These are phyloP conservation scores for Debaryomycetaceae sp. DNA, from an alignment of 1,139 yeast genomes.

Conservation along the genomic window DNA sequence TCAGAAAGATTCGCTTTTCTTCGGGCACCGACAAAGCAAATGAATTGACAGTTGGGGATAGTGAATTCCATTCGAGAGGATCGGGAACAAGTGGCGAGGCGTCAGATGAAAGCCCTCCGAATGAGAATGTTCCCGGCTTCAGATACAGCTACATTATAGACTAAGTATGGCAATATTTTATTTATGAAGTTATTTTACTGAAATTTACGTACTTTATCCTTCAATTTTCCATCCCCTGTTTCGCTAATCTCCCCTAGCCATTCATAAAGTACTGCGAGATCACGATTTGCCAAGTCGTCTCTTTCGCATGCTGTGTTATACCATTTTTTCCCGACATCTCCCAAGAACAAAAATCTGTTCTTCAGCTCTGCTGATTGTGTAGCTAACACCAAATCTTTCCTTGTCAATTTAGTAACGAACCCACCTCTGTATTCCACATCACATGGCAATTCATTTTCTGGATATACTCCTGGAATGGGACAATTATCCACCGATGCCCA, in stretches of 20 bases:
- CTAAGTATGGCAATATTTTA: slow-evolving; percentile 2
- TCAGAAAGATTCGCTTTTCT: slow-evolving; percentile 3
- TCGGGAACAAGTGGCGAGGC: slow-evolving; percentile 4
- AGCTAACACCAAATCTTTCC: slow-evolving; percentile 58
- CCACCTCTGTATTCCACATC: slow-evolving; percentile 52
- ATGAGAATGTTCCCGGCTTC: slow-evolving; percentile 13
- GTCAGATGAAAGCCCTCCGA: not conserved
- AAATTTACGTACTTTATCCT: slow-evolving; percentile 1
- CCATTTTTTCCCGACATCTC: slow-evolving; percentile 42
- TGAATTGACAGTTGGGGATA: no score
- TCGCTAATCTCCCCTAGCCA: slow-evolving; percentile 30
- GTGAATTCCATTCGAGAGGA: no score
- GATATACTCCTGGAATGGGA: slow-evolving; percentile 54
- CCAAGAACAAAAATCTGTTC: slow-evolving; percentile 38
- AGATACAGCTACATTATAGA: slow-evolving; percentile 19
- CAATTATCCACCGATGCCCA: slow-evolving; percentile 63
- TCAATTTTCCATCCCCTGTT: slow-evolving; percentile 3
- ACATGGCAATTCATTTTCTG: slow-evolving; percentile 43
- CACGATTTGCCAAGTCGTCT: slow-evolving; percentile 39
- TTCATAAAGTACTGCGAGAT: slow-evolving; percentile 45
- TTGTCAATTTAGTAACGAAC: slow-evolving; percentile 52
- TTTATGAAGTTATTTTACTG: not conserved
- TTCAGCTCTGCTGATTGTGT: slow-evolving; percentile 42
- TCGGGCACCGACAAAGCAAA: slow-evolving; percentile 2
- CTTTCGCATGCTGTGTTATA: slow-evolving; percentile 46